These are phyloP conservation scores for Antitrichia curtipendula DNA, from an alignment of 225 moss, liverwort and hornwort genomes.

Conservation along the genomic window DNA sequence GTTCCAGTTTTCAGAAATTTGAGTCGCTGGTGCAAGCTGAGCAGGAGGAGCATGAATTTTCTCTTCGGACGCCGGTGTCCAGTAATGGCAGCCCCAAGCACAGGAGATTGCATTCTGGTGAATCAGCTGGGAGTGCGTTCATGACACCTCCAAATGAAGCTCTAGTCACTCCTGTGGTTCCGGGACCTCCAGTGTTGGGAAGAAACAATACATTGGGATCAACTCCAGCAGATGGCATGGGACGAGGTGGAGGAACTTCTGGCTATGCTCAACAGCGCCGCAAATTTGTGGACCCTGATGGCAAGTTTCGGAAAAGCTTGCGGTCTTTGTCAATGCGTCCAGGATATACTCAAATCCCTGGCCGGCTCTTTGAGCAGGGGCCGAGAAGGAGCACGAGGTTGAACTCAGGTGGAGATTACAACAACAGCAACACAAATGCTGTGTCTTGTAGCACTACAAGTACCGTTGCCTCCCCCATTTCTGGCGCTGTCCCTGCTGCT, in stretches of 20 bases:
- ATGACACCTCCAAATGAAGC: slow-evolving; percentile 46
- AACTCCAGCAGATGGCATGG: slow-evolving; percentile 10
- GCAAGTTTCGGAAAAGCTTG: slow-evolving; percentile 94
- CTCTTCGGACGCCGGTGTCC: slow-evolving; percentile 43
- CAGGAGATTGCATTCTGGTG: slow-evolving; percentile 49
- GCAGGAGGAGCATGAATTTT: slow-evolving; percentile 69
- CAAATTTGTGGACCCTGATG: slow-evolving; percentile 81
- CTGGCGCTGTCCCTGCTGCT: slow-evolving; percentile 8
- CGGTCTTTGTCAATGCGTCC: slow-evolving; percentile 93
- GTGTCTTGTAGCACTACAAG: slow-evolving; percentile 10
- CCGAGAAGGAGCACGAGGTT: slow-evolving; percentile 85
- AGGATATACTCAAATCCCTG: slow-evolving; percentile 90
- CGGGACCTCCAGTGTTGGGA: slow-evolving; percentile 24
- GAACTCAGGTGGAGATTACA: slow-evolving; percentile 48
- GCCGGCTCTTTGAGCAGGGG: slow-evolving; percentile 80
- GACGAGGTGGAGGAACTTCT: slow-evolving; percentile 28
- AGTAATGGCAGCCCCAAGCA: slow-evolving; percentile 78
- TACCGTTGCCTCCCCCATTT: background rate
- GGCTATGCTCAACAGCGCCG: slow-evolving; percentile 82
- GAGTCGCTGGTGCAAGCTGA: slow-evolving; percentile 54
- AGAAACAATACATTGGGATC: slow-evolving; percentile 25
- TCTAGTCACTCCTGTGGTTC: slow-evolving; percentile 18
- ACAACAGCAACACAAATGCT: slow-evolving; percentile 31
- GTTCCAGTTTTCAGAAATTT: slow-evolving; percentile 50
- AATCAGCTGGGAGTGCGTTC: slow-evolving; percentile 37